Evolutionary conservation across 345 rosid genomes (phyloP), one percentile per base, ranked within the genome.

Genomic region (Odontarrhena argentea): DNA sequence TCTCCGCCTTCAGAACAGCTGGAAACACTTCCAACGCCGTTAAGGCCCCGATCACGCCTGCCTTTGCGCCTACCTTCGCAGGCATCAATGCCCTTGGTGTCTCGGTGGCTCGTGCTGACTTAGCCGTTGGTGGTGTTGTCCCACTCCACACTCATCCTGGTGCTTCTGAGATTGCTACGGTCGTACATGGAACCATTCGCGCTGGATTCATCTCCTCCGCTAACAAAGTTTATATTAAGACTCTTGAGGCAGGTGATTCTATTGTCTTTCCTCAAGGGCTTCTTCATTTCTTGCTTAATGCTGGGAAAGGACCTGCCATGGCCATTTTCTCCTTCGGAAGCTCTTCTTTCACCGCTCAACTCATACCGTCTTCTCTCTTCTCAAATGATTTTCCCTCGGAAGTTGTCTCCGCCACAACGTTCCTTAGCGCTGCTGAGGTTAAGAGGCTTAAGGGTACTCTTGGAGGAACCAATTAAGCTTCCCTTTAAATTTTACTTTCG

Each of bases 141-240:
- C 96, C 96, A 3, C 78, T 88, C 62, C 96, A 88, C 79, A 86
- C 94, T 12, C 97, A 88, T 76, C 97, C 97, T 1, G 86, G 87
- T 3, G 96, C 50, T 32, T 76, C 89, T 0, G 96, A 91, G 65
- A 60, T 78, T 10, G 78, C 86, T 2, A 0, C 83, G 8, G 94
- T 91, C 2, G 2, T 81, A 0, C 59, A 80, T 43, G 97, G 96
- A 36, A 7, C 84, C 13, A 80, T 91, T 37, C 77, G 80, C 50
- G 97, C 96, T 0, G 97, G 97, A 6, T 91, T 91, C 78, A 76
- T 91, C 8, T 83, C 93, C 12, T 78, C 87, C 0, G 87, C 83
- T 3, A 86, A 88, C 61, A 74, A 53, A 37, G 87, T 88, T 32
- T 88, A 84, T 81, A 60, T 79, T 13, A 75, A 82, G 67, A 37